These are phyloP conservation scores for Drechslerella stenobrocha DNA, from an alignment of 2,329 filamentous ascomycete genomes.

Conservation along the genomic window DNA sequence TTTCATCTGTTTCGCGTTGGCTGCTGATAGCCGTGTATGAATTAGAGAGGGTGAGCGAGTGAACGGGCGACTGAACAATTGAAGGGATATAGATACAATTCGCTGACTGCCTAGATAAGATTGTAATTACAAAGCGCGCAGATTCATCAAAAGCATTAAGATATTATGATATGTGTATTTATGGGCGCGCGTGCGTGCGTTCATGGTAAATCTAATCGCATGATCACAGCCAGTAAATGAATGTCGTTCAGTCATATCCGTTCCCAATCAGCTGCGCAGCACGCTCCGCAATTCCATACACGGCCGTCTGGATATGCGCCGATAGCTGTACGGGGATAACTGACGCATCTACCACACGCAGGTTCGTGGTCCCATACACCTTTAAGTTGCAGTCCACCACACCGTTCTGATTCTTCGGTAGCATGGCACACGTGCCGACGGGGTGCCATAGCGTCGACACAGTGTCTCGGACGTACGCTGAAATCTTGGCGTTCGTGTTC, in stretches of 20 bases:
- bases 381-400: constrained; percentile 78
- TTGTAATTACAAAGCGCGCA: too few relatives aligned
- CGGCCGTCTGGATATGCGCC: constrained; percentile 65
- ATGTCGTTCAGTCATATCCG: constrained; percentile 54
- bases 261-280: constrained; percentile 80
- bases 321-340: constrained; percentile 67
- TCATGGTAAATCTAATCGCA: too few relatives aligned
- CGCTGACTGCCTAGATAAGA: too few relatives aligned
- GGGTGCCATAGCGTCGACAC: constrained; percentile 92
- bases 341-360: constrained; percentile 82
- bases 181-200: too few relatives aligned
- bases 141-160: too few relatives aligned
- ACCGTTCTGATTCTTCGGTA: constrained; percentile 68
- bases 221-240: background rate
- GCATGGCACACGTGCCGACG: constrained; percentile 88
- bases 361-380: constrained; percentile 70
- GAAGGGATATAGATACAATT: too few relatives aligned
- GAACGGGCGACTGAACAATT: too few relatives aligned
- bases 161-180: too few relatives aligned
- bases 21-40: too few relatives aligned
- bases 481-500: constrained; percentile 76
- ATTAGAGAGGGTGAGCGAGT: too few relatives aligned
- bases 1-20: background rate
- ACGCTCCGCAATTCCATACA: constrained; percentile 81
- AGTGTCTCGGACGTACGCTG: constrained; percentile 76